Base-by-base conservation (phyloP, 805 yeast genomes). In the Starmerella vitae region DNA sequence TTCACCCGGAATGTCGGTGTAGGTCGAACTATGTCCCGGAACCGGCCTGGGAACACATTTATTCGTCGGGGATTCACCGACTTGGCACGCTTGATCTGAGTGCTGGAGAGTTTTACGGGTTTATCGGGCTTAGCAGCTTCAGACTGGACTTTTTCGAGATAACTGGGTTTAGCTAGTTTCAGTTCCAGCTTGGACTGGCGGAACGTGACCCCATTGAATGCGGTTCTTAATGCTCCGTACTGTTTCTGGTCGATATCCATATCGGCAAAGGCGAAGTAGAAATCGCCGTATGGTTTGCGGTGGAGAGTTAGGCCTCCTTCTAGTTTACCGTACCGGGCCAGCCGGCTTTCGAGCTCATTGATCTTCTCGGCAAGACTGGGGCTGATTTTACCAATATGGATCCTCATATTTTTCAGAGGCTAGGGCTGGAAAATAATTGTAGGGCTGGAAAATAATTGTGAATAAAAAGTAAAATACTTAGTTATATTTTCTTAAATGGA, bases 341-440 rank as follows among this genome's bases (percentile, higher is more conserved):
- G 59, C 46, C 95, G 68, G 3, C 58, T 34, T 32, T 64, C 62
- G 35, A 88, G 58, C 33, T 71, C 76, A 0, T 48, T 51, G 0
- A 64, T 56, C 20, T 65, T 62, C 1, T 63, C 61, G 2, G 70
- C 67, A 9, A 82, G 62, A 17, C 62, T 59, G 1, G 65, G 54
- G 1, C 91, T 74, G 26, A 83, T 68, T 40, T 73, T 69, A 6
- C 93, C 91, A 13, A 83, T 72, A 51, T 78, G 80, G 13, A 83
- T 52, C 36, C 78, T 45, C 54, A 52, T 51, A 5, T 5, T n/a
- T n/a, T n/a, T n/a, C n/a, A n/a, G n/a, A n/a, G n/a, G n/a, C n/a
- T n/a, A n/a, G n/a, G n/a, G n/a, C n/a, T n/a, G n/a, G n/a, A n/a
- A n/a, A n/a, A n/a, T n/a, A n/a, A n/a, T n/a, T n/a, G n/a, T n/a